phyloP scores from a whole-genome alignment of 495 filamentous ascomycete genomes.

The Echria macrotheca region DNA sequence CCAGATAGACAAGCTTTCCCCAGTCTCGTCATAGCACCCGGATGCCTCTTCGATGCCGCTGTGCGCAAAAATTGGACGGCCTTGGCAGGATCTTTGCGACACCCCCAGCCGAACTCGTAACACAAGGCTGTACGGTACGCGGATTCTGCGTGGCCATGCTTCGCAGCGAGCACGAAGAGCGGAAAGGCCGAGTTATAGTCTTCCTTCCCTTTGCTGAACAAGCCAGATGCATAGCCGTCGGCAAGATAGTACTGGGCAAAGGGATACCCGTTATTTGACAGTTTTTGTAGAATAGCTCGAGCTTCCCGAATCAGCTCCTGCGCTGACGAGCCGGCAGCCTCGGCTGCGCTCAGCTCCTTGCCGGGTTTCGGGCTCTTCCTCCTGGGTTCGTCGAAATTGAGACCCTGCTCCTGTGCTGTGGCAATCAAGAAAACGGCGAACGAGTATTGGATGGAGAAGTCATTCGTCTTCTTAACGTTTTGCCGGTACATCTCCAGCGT shows the following conservation, averaged over 20 bases:
- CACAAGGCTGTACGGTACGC: constrained; percentile 90
- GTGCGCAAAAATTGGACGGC: constrained; percentile 90
- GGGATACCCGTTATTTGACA: constrained; percentile 81
- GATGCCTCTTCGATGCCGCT: constrained; percentile 87
- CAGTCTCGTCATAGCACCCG: constrained; percentile 87
- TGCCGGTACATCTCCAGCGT: constrained; percentile 96
- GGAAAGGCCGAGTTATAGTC: constrained; percentile 88
- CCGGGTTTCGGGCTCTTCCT: constrained; percentile 40
- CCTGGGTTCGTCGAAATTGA: constrained; percentile 35
- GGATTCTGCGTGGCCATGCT: constrained; percentile 95
- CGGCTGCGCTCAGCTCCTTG: constrained; percentile 28
- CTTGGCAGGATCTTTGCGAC: constrained; percentile 77
- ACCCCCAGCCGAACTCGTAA: constrained; percentile 98
- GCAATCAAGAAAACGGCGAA: constrained; percentile 93
- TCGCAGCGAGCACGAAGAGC: constrained; percentile 87
- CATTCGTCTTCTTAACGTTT: constrained; percentile 94
- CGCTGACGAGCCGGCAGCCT: constrained; percentile 45
- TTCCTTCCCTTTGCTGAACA: constrained; percentile 88
- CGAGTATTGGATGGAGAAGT: constrained; percentile 82
- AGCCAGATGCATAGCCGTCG: constrained; percentile 87
- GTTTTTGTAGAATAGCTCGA: constrained; percentile 75
- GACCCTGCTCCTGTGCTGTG: constrained; percentile 64
- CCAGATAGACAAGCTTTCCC: constrained; percentile 84
- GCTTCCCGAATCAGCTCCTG: constrained; percentile 79
- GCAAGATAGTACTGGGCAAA: constrained; percentile 97